A percentile compares a stretch with the other conserved stretches of the same genome.
phyloP scores from a whole-genome alignment of 2,329 filamentous ascomycete species.

The Ceratocystis alfenasii region DNA sequence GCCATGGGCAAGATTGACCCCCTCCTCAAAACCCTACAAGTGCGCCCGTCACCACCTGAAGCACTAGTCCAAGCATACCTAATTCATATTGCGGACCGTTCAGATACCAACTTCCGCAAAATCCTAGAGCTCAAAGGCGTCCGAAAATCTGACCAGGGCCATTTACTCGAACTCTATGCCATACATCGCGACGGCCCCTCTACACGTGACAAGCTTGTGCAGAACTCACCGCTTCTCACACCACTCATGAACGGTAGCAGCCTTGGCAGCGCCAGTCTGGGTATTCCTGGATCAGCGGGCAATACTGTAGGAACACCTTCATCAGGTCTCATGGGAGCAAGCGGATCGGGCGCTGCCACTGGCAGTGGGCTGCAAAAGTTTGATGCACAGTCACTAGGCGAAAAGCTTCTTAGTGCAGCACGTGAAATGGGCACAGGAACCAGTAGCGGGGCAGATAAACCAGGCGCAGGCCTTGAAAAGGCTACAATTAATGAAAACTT shows the following conservation, averaged over 20 bases:
- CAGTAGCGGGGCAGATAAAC: slow-evolving; percentile 21
- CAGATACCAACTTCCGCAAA: slow-evolving; percentile 90
- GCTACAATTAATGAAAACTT: slow-evolving; percentile 82
- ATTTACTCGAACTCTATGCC: slow-evolving; percentile 73
- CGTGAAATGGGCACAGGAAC: slow-evolving; percentile 61
- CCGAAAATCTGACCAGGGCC: slow-evolving; percentile 65
- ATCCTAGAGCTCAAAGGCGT: slow-evolving; percentile 93
- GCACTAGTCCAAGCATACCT: slow-evolving; percentile 93
- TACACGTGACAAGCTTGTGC: slow-evolving; percentile 55
- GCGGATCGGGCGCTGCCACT: slow-evolving; percentile 33
- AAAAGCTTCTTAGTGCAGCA: slow-evolving; percentile 77
- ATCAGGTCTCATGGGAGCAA: slow-evolving; percentile 18
- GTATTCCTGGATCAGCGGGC: background rate
- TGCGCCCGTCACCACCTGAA: slow-evolving; percentile 80
- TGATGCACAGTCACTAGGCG: slow-evolving; percentile 70
- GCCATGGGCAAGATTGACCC: slow-evolving; percentile 81
- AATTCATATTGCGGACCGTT: slow-evolving; percentile 89
- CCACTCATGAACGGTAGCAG: slow-evolving; percentile 44
- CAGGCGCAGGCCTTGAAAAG: slow-evolving; percentile 38
- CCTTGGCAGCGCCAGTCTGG: slow-evolving; percentile 23
- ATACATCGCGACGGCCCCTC: slow-evolving; percentile 63
- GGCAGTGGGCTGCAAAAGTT: slow-evolving; percentile 44
- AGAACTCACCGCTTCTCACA: slow-evolving; percentile 58
- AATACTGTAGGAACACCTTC: background rate
- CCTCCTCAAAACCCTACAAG: slow-evolving; percentile 90